Conservation (phyloP, 164 flowering plant genomes). For the Aristolochia fimbriata region DNA sequence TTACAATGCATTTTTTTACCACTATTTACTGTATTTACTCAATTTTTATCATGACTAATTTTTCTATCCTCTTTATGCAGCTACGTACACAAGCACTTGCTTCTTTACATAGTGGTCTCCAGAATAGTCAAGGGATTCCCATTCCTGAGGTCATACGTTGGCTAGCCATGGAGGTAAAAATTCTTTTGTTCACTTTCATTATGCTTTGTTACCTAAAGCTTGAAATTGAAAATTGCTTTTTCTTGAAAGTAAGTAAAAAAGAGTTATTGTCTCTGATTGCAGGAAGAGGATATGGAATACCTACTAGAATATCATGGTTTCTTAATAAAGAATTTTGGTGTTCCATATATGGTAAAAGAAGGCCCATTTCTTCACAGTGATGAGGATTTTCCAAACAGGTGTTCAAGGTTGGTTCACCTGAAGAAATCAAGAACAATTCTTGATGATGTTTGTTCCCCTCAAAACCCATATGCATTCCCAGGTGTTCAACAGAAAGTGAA, state of each 20-base stretch:
- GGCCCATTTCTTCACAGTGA: constrained; percentile 63
- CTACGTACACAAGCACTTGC: constrained; percentile 95
- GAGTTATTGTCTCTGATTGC: constrained; percentile 8
- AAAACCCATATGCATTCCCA: constrained; percentile 11
- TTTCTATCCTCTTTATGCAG: constrained; percentile 34
- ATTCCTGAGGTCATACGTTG: constrained; percentile 55
- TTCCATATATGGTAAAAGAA: constrained; percentile 88
- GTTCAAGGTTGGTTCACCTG: constrained; percentile 67
- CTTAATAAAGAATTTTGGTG: constrained; percentile 61
- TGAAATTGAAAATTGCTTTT: neutral
- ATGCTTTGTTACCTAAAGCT: neutral
- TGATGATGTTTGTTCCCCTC: constrained; percentile 47
- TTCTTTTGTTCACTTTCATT: neutral
- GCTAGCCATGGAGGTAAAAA: constrained; percentile 87
- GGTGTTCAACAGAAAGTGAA: constrained; percentile 11
- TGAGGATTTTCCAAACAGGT: constrained; percentile 53
- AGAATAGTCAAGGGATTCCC: constrained; percentile 83
- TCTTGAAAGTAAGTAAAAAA: too few species aligned
- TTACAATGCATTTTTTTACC: neutral
- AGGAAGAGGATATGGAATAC: constrained; percentile 75
- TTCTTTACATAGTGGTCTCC: constrained; percentile 79
- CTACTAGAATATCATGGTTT: constrained; percentile 84
- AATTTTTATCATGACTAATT: too few species aligned
- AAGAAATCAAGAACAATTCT: constrained; percentile 56
- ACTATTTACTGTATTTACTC: neutral